phyloP scores from a whole-genome alignment of 805 yeast genomes.

The Wickerhamomyces hampshirensis region DNA sequence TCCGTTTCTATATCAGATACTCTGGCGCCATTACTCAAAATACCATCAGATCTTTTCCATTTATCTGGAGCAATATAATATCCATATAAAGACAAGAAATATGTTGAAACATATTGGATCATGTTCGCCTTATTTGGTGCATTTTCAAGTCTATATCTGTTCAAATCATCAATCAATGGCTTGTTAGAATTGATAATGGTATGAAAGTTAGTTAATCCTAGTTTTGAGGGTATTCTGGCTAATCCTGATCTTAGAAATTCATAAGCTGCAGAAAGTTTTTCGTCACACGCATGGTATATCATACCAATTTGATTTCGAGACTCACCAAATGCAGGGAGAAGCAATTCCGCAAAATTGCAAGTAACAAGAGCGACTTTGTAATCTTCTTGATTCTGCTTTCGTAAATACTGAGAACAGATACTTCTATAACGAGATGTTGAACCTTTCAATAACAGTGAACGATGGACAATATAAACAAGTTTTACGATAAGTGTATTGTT shows the following conservation, averaged over 20 bases:
- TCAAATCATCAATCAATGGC: slow-evolving; percentile 22
- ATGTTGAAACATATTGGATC: slow-evolving; percentile 11
- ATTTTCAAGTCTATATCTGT: slow-evolving; percentile 18
- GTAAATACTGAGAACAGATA: slow-evolving; percentile 25
- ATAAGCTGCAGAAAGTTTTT: slow-evolving; percentile 27
- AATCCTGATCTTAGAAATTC: slow-evolving; percentile 42
- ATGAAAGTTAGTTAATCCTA: slow-evolving; percentile 35
- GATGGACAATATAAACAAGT: slow-evolving; percentile 41
- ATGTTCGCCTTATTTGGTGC: slow-evolving; percentile 11
- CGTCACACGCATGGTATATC: slow-evolving; percentile 36
- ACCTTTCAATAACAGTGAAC: slow-evolving; percentile 50
- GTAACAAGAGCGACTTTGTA: slow-evolving; percentile 40
- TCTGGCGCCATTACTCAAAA: slow-evolving; percentile 27
- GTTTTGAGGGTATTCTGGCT: slow-evolving; percentile 35
- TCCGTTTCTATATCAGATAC: slow-evolving; percentile 28
- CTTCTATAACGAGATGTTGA: slow-evolving; percentile 55
- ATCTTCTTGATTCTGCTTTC: slow-evolving; percentile 35
- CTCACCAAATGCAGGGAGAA: slow-evolving; percentile 67
- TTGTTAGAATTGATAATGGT: slow-evolving; percentile 28
- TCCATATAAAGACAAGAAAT: slow-evolving; percentile 35
- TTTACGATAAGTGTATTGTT: slow-evolving; percentile 15
- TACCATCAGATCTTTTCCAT: slow-evolving; percentile 30
- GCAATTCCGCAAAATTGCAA: slow-evolving; percentile 47
- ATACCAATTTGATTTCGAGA: slow-evolving; percentile 59
- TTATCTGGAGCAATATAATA: slow-evolving; percentile 38